Conservation (phyloP, 805 yeast genomes). For the Lachancea waltii region DNA sequence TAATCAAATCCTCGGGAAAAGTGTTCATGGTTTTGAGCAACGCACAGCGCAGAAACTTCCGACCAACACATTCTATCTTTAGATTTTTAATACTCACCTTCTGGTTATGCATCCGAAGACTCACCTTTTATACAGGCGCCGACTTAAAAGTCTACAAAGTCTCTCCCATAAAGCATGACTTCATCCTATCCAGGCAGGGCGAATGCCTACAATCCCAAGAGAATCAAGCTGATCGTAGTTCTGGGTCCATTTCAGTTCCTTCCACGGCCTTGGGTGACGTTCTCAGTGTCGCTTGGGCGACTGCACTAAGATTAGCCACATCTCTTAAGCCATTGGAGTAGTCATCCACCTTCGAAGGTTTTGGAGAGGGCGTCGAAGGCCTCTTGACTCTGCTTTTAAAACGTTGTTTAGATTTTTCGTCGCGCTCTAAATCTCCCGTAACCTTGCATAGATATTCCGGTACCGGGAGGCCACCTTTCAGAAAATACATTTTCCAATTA, state of each 20-base stretch:
- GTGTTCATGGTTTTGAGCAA: no score
- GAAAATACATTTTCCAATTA: conserved; percentile 84
- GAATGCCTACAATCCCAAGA: no score
- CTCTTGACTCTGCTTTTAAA: conserved; percentile 4
- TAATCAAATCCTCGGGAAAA: no score
- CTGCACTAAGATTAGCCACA: conserved; percentile 1
- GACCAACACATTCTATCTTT: no score
- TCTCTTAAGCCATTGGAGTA: background rate
- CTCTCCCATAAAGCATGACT: no score
- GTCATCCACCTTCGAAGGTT: background rate
- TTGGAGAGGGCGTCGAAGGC: background rate
- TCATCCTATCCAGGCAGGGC: no score
- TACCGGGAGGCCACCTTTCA: conserved; percentile 66
- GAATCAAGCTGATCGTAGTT: background rate
- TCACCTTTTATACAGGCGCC: no score
- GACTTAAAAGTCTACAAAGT: no score
- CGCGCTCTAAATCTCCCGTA: conserved; percentile 75
- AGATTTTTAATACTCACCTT: no score
- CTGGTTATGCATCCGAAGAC: no score
- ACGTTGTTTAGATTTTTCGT: conserved; percentile 36
- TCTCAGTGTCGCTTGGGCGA: background rate
- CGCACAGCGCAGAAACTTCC: no score
- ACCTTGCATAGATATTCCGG: conserved; percentile 79
- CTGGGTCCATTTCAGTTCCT: background rate
- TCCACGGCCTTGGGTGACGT: background rate